Percentiles rank a stretch among this genome's conserved stretches.
Evolutionary conservation across 441 rosid species (phyloP).

Genomic region (Syzygium syzygioides): DNA sequence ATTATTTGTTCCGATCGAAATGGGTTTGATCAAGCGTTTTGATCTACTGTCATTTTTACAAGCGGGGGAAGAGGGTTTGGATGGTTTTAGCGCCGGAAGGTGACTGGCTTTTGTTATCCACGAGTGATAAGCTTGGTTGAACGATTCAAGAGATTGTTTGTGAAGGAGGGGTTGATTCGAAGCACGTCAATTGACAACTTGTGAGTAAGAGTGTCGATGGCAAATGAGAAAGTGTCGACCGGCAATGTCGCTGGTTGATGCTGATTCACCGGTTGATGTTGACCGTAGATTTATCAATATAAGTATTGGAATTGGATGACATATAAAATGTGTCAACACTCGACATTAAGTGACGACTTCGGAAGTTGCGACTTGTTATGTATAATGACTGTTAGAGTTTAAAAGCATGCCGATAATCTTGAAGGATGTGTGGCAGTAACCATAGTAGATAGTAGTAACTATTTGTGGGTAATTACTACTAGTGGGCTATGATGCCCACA

Average conservation of each 20-base stretch:
- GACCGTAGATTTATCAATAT: too few relatives aligned
- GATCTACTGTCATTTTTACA: fast-evolving
- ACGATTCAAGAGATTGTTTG: not conserved
- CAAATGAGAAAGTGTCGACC: not conserved
- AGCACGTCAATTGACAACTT: fast-evolving
- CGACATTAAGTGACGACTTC: not conserved
- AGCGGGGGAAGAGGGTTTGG: fast-evolving
- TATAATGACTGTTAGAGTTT: not conserved
- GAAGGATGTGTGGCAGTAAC: not conserved
- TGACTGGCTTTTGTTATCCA: not conserved
- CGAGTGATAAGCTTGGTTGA: not conserved
- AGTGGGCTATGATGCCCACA: not conserved
- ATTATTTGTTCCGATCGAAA: not conserved
- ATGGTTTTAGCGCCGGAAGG: fast-evolving
- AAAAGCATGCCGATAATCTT: not conserved
- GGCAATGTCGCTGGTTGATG: fast-evolving
- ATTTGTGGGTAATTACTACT: not conserved
- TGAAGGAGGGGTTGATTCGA: not conserved
- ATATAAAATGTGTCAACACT: not conserved
- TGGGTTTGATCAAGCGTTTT: fast-evolving
- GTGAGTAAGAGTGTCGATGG: not conserved
- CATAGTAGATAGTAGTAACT: not conserved
- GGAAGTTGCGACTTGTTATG: not conserved
- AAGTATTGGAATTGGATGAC: not conserved
- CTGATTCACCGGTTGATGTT: too few relatives aligned